These are phyloP conservation scores for Hawksworthiomyces lignivorus DNA, from an alignment of 2,329 filamentous ascomycete genomes.

Conservation along the genomic window DNA sequence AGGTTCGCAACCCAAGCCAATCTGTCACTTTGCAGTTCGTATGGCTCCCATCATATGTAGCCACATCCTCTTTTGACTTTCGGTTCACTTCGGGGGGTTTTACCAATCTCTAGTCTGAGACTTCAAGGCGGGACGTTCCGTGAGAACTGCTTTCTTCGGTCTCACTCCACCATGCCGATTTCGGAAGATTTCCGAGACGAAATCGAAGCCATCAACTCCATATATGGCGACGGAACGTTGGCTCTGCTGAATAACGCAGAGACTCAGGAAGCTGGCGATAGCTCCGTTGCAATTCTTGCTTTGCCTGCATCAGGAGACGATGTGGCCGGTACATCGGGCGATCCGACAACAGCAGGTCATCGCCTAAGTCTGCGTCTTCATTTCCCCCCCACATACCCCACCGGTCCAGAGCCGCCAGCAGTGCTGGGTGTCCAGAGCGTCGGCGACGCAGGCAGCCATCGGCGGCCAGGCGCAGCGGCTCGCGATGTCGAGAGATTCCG, in stretches of 20 bases:
- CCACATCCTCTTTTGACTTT: too few relatives aligned
- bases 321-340: not conserved
- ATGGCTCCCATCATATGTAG: too few relatives aligned
- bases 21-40: too few relatives aligned
- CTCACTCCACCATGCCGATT: conserved; percentile 13
- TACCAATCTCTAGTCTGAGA: too few relatives aligned
- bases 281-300: conserved; percentile 49
- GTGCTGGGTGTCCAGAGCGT: conserved; percentile 75
- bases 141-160: too few relatives aligned
- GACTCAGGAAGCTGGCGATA: conserved; percentile 21
- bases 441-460: conserved; percentile 46
- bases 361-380: conserved; percentile 48
- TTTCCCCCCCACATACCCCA: conserved; percentile 70
- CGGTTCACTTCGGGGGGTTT: too few relatives aligned
- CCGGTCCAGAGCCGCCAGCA: conserved; percentile 50
- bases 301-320: conserved; percentile 45
- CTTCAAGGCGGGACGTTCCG: too few relatives aligned
- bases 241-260: too few relatives aligned
- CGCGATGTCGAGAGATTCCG: conserved; percentile 62
- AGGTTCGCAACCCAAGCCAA: too few relatives aligned
- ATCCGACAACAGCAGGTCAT: conserved; percentile 39
- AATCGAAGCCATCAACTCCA: conserved; percentile 74
- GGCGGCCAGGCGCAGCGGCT: conserved; percentile 61
- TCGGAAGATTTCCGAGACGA: conserved; percentile 62
- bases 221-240: conserved; percentile 66